A percentile compares a stretch with the other conserved stretches of the same genome.
Evolutionary conservation across 2,329 filamentous ascomycete species (phyloP).

Genomic region (Exophiala sp.): DNA sequence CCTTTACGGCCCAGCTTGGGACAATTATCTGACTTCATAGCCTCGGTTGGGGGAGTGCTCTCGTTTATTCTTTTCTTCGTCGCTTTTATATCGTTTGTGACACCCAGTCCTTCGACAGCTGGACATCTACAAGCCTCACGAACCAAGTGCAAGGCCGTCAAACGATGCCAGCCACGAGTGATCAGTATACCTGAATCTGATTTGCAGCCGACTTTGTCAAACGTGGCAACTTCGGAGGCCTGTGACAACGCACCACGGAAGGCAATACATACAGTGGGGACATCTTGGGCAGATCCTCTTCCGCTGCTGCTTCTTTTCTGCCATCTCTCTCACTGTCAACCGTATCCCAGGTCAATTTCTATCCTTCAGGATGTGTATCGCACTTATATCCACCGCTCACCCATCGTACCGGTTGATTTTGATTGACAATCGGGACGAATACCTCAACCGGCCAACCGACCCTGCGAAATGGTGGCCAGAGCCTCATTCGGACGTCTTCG

Average conservation of each 20-base stretch:
- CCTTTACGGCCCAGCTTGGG: too few species aligned
- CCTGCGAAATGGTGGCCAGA: slow-evolving; percentile 55
- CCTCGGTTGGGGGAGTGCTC: too few species aligned
- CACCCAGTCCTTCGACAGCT: too few species aligned
- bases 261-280: too few species aligned
- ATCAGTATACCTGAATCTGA: neutral
- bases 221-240: neutral
- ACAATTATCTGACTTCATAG: too few species aligned
- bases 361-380: slow-evolving; percentile 64
- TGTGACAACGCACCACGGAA: too few species aligned
- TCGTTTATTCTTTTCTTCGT: too few species aligned
- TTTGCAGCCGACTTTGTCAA: neutral
- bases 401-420: slow-evolving; percentile 69
- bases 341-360: neutral
- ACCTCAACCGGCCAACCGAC: slow-evolving; percentile 55
- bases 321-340: neutral
- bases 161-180: too few species aligned
- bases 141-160: too few species aligned
- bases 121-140: too few species aligned
- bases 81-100: neutral
- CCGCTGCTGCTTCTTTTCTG: neutral
- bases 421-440: slow-evolving; percentile 71
- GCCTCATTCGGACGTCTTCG: slow-evolving; percentile 52
- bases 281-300: too few species aligned
- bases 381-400: slow-evolving; percentile 67